Base-by-base conservation (phyloP, 73 alveolate species). In the Tetrahymena malaccensis region DNA sequence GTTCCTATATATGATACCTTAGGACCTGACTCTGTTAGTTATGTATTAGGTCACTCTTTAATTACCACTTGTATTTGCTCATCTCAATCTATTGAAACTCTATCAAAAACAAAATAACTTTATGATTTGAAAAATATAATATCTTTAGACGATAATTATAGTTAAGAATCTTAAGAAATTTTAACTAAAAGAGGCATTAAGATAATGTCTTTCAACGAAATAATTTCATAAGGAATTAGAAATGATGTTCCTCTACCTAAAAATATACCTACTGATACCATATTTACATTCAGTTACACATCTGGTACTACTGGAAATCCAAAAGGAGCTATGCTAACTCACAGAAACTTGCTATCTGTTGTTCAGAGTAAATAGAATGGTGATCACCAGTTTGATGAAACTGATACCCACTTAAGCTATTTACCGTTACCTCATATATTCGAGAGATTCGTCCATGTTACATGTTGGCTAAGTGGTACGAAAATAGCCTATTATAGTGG, bases 271-370 rank as follows among this genome's bases (percentile, higher is more conserved):
- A 96, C 94, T 13, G 35, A 96, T 34, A 85, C 97, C 43, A 40
- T 40, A 40, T 97, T 93, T 94, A 98, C 99, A 35, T 96, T 99
- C 93, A 98, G 99, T 95, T 99, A 99, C 97, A 98, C 99, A 22
- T 97, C 99, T 34, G 99, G 99, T 21, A 99, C 99, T 15, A 98
- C 99, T 22, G 99, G 99, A 50, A 98, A 97, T 94, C 99, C 99
- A 85, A 99, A 99, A 95, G 99, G 99, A 11, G 99, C 97, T 55
- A 98, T 99, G 98, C 94, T 98, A 10, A 95, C 99, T 10, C 99
- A 98, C 93, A 85, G 95, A 37, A 97, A 97, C 94, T 93, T 96
- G 44, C 43, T 97, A 3, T 44, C 97, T 27, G 96, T 96, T 1
- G 94, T 98, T 15, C 93, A 96, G 93, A 97, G 97, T 55, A 13